Evolutionary conservation across 2,329 filamentous ascomycete species (phyloP).

Genomic region (Xylariomycetidae sp.): DNA sequence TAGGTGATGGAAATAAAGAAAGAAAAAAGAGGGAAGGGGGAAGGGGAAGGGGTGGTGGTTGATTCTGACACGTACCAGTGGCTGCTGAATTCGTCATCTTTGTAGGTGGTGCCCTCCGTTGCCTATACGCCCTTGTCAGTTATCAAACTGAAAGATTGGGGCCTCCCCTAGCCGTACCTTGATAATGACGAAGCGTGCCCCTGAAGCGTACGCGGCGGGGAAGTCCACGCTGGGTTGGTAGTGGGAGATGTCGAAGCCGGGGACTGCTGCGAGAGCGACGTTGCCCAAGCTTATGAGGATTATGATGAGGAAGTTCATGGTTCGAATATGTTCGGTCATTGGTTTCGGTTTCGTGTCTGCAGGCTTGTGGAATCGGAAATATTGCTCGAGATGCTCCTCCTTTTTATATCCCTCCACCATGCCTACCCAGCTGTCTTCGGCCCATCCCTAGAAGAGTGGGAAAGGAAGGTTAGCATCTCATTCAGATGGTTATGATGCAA

Average conservation of each 20-base stretch:
- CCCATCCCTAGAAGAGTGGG: too few relatives aligned
- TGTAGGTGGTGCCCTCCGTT: slow-evolving; percentile 46
- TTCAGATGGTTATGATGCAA: too few relatives aligned
- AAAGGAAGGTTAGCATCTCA: too few relatives aligned
- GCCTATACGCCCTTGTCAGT: slow-evolving; percentile 31
- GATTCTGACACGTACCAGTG: slow-evolving; percentile 35
- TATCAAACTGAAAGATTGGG: background rate
- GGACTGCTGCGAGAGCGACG: slow-evolving; percentile 26
- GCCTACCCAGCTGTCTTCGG: too few relatives aligned
- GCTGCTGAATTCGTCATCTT: slow-evolving; percentile 38
- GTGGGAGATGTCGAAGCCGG: slow-evolving; percentile 39
- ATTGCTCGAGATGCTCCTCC: too few relatives aligned
- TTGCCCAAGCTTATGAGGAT: slow-evolving; percentile 11
- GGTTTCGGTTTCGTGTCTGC: too few relatives aligned
- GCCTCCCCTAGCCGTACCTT: slow-evolving; percentile 27
- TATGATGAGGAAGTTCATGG: slow-evolving; percentile 15
- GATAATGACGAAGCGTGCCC: slow-evolving; percentile 41
- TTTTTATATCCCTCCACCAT: too few relatives aligned
- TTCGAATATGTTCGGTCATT: too few relatives aligned
- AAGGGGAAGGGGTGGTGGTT: background rate
- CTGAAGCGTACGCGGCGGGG: slow-evolving; percentile 29
- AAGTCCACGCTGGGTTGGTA: slow-evolving; percentile 36
- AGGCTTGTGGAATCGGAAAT: too few relatives aligned
- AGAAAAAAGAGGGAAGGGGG: background rate
- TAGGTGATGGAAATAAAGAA: too few relatives aligned